These are phyloP conservation scores for Alternaria postmessia DNA, from an alignment of 2,329 filamentous ascomycete genomes.

Conservation along the genomic window DNA sequence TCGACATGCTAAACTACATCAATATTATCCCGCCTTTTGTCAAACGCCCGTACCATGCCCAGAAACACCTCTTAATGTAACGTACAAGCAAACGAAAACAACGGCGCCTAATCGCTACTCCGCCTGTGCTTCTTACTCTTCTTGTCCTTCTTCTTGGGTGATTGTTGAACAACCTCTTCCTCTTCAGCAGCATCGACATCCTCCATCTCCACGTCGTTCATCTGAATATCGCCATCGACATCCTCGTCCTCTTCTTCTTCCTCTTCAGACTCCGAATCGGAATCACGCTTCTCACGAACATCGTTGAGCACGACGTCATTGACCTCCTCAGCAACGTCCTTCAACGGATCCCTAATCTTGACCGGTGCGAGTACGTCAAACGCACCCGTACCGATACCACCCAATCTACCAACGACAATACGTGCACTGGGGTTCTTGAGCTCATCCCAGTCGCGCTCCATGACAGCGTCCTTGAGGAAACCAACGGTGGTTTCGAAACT, in stretches of 20 bases:
- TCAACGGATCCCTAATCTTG: constrained; percentile 38
- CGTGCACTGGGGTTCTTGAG: constrained; percentile 84
- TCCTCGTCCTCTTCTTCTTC: constrained; percentile 20
- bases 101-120: neutral
- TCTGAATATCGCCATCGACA: constrained; percentile 18
- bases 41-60: constrained; percentile 12
- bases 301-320: constrained; percentile 22
- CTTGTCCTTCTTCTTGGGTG: constrained; percentile 14
- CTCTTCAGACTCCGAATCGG: constrained; percentile 19
- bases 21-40: constrained; percentile 9
- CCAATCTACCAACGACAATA: constrained; percentile 85
- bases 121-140: constrained; percentile 19
- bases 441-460: constrained; percentile 90
- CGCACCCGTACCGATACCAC: constrained; percentile 85
- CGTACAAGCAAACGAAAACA: neutral
- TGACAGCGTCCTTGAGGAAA: constrained; percentile 90
- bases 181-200: constrained; percentile 8
- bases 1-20: constrained; percentile 4
- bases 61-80: constrained; percentile 10
- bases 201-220: constrained; percentile 23
- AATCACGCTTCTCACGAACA: constrained; percentile 11
- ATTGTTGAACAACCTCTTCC: constrained; percentile 6
- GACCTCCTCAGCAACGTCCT: constrained; percentile 19
- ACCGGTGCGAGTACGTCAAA: constrained; percentile 78
- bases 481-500: constrained; percentile 97